Evolutionary conservation across 73 alveolate species (phyloP), one percentile per base, ranked within the genome.

Genomic region (Paramecium pentaurelia): DNA sequence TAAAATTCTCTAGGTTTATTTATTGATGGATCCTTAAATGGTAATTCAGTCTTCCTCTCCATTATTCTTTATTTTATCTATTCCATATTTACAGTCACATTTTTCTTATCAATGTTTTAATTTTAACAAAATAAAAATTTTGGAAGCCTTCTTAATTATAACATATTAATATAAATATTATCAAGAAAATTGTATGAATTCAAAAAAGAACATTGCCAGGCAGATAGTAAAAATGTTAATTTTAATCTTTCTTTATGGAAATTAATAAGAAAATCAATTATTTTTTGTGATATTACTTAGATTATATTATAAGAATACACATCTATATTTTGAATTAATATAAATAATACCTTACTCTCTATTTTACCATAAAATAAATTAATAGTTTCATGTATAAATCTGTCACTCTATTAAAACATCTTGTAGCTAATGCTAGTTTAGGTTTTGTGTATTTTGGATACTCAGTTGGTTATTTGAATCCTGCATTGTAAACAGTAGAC

Each of bases 41-140:
- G 94, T 11, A 89, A 47, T 30, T 40, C 75, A 16, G 90, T 89
- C 58, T 89, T 85, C 51, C 94, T 89, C 11, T 89, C 84, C 51
- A 28, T 64, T 7, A 64, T 28, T 64, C 47, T 8, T 34, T 64
- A 32, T 14, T 64, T 64, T 32, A 64, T 64, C 47, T 64, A 64
- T 32, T 64, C 84, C 42, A 64, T n/a, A 64, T 64, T 64, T 3
- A 64, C 84, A 3, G 84, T 64, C 51, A 64, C 84, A 34, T 64
- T 64, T 34, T 64, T 64, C 47, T 64, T 64, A 64, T 64, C 84
- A 32, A 64, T 7, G 47, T 64, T 64, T 34, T 64, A 64, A 64
- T 64, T 64, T 34, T 64, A 64, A 64, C 84, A 64, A 64, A 64
- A 64, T 64, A 64, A 34, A 64, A 64, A 64, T 64, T 34, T 28